Evolutionary conservation across 164 flowering plant species (phyloP).

Genomic region (Magnolia officinalis): DNA sequence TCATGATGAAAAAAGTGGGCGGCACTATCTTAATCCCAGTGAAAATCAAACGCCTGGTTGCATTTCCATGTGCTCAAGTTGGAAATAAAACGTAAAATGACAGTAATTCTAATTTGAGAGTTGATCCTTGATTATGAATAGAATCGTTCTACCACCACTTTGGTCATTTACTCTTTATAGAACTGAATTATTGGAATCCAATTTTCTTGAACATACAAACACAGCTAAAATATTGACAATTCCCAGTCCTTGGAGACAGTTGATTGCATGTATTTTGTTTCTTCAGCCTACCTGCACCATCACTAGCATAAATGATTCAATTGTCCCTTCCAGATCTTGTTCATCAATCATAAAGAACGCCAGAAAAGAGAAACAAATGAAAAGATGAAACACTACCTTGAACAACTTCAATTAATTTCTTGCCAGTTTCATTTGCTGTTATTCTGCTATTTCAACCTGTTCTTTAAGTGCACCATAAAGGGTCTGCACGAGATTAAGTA

Average conservation of each 20-base stretch:
- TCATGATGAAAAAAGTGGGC: no score
- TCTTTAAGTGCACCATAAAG: conserved; percentile 45
- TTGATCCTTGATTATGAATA: no score
- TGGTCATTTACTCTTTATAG: no score
- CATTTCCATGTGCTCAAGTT: no score
- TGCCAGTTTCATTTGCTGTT: neutral
- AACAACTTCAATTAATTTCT: neutral
- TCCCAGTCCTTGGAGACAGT: neutral
- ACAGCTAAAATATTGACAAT: neutral
- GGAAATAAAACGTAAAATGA: no score
- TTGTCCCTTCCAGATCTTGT: neutral
- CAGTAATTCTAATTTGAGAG: no score
- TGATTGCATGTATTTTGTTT: neutral
- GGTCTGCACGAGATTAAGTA: conserved; percentile 61
- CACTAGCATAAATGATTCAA: neutral
- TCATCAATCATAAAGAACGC: neutral
- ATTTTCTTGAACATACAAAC: neutral
- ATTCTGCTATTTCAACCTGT: conserved; percentile 12
- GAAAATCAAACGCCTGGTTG: no score
- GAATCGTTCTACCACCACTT: neutral
- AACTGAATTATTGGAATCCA: neutral
- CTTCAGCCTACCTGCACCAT: conserved; percentile 1
- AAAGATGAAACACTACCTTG: neutral
- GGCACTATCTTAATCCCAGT: no score
- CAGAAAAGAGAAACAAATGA: neutral